These are phyloP conservation scores for Hanseniaspora singularis DNA, from an alignment of 805 yeast genomes.

Conservation along the genomic window DNA sequence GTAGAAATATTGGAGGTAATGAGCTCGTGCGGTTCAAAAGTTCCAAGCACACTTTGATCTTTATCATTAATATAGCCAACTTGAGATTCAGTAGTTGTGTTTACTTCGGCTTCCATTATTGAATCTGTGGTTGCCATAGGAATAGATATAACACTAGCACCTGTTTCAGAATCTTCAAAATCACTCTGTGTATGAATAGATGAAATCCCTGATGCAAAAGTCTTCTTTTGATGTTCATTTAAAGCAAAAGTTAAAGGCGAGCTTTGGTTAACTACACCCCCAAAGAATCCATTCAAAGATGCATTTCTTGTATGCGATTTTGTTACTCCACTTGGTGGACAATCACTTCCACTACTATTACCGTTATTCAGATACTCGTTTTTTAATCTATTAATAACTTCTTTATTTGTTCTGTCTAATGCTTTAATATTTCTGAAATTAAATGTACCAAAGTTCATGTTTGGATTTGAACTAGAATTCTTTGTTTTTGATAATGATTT, in stretches of 20 bases:
- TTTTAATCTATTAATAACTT: conserved; percentile 75
- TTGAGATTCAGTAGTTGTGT: no score
- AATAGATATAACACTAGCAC: neutral
- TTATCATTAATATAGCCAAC: no score
- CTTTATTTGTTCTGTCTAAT: conserved; percentile 86
- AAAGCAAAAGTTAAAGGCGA: neutral
- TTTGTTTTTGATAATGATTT: conserved; percentile 40
- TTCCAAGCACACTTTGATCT: neutral
- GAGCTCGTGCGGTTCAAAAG: no score
- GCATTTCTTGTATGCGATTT: neutral
- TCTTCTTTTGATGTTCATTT: neutral
- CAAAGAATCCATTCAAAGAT: conserved; percentile 9
- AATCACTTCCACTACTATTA: no score
- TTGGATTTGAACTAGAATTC: no score
- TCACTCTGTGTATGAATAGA: neutral
- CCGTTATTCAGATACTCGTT: conserved; percentile 59
- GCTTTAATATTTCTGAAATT: conserved; percentile 81
- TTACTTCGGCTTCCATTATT: no score
- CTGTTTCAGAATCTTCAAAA: neutral
- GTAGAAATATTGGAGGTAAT: neutral
- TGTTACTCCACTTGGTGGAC: no score
- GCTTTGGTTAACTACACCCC: neutral
- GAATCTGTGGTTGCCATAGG: neutral
- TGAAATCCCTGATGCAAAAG: no score
- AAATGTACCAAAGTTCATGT: conserved; percentile 80